Evolutionary conservation across 177 flowering plant genomes (phyloP).

Genomic region (Vitis hybrid): DNA sequence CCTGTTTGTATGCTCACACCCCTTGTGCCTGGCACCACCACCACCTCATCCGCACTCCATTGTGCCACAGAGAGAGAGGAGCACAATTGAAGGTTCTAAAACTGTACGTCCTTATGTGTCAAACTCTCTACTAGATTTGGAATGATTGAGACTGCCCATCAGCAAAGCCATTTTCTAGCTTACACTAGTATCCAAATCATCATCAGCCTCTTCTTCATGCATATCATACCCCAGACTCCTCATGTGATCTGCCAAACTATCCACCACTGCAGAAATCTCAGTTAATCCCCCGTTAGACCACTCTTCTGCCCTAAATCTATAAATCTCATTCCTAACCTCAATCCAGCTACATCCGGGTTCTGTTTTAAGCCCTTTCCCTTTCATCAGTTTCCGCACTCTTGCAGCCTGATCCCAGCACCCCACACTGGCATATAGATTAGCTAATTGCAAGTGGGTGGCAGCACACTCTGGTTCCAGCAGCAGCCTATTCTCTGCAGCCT

Average conservation of each 20-base stretch:
- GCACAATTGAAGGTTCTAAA: too few species aligned
- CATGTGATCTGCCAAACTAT: constrained; percentile 50
- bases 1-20: too few species aligned
- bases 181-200: not conserved
- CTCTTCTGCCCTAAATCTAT: constrained; percentile 59
- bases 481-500: constrained; percentile 68
- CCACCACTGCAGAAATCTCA: constrained; percentile 37
- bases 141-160: too few species aligned
- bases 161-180: too few species aligned
- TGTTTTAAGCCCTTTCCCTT: constrained; percentile 53
- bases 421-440: constrained; percentile 55
- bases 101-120: too few species aligned
- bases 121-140: too few species aligned
- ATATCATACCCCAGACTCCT: constrained; percentile 30
- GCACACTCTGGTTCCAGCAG: constrained; percentile 60
- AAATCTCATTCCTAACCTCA: constrained; percentile 48
- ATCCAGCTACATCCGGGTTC: constrained; percentile 70
- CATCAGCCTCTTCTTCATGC: constrained; percentile 17
- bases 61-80: too few species aligned
- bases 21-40: too few species aligned
- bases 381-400: constrained; percentile 56
- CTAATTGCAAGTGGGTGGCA: constrained; percentile 65
- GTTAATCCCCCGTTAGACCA: constrained; percentile 32
- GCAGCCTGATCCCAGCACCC: constrained; percentile 59
- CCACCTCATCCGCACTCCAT: too few species aligned